Evolutionary conservation across 2,329 filamentous ascomycete genomes (phyloP).

Genomic region (Apiospora marii): DNA sequence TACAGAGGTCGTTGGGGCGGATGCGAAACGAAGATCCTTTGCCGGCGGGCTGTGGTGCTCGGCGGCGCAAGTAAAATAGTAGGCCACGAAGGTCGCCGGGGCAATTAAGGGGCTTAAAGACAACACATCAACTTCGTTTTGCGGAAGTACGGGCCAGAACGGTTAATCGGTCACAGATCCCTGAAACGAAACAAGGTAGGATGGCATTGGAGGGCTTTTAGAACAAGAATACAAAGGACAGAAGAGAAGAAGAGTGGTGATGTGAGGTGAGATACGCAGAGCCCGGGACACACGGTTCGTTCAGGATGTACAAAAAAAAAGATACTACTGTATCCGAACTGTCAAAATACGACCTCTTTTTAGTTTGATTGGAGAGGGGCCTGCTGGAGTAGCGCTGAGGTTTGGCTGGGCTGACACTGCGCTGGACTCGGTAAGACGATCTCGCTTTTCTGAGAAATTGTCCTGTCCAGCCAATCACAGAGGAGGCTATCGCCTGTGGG

Average conservation of each 20-base stretch:
- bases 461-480: not conserved
- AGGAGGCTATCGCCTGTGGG: too few species aligned
- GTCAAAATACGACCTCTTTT: conserved; percentile 11
- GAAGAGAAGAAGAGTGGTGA: conserved; percentile 15
- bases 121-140: conserved; percentile 13
- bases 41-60: conserved; percentile 4
- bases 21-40: not conserved
- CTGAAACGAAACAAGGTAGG: conserved; percentile 1
- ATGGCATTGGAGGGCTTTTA: not conserved
- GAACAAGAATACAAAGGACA: conserved; percentile 19
- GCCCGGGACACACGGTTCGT: conserved; percentile 8
- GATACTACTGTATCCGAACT: conserved; percentile 19
- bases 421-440: not conserved
- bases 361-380: conserved; percentile 13
- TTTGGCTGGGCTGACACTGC: conserved; percentile 5
- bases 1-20: not conserved
- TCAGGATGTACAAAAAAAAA: conserved; percentile 18
- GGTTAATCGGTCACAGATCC: conserved; percentile 8
- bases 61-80: not conserved
- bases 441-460: not conserved
- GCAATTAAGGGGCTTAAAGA: conserved; percentile 20
- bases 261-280: conserved; percentile 10
- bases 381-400: not conserved
- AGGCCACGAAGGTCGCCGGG: conserved; percentile 3
- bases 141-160: not conserved